Evolutionary conservation across 305 asterid species (phyloP).

Genomic region (Fraxinus sp.): DNA sequence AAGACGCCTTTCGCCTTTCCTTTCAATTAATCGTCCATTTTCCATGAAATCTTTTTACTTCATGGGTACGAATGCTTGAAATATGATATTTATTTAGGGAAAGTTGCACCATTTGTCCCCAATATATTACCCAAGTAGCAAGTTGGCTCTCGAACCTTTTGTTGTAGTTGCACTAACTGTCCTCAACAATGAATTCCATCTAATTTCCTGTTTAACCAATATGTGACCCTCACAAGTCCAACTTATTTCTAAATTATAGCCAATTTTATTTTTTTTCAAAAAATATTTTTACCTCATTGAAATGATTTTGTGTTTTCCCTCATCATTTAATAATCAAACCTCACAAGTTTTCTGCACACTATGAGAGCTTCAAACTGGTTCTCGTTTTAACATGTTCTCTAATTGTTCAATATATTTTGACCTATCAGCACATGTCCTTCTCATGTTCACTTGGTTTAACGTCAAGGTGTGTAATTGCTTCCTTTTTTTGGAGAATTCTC

Average conservation of each 20-base stretch:
- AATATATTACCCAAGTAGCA: not conserved
- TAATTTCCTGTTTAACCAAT: not conserved
- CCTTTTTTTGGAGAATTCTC: not conserved
- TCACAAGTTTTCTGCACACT: not conserved
- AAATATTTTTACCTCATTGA: not conserved
- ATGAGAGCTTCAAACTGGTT: not conserved
- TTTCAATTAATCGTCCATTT: constrained; percentile 2
- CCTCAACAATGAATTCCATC: not conserved
- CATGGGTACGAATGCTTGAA: not conserved
- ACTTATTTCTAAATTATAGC: not conserved
- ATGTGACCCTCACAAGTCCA: not conserved
- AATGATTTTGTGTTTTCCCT: not conserved
- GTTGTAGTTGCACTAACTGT: not conserved
- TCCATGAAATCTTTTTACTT: not conserved
- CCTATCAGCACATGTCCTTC: not conserved
- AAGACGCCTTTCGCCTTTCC: constrained; percentile 28
- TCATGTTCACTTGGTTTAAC: not conserved
- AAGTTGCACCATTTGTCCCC: not conserved
- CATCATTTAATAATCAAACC: not conserved
- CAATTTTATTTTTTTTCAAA: not conserved
- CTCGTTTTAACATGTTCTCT: not conserved
- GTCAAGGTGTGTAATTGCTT: not conserved
- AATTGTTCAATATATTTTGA: not conserved
- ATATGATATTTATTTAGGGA: not conserved
- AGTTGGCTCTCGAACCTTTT: not conserved